These are phyloP conservation scores for Cyphellophora europaea DNA, from an alignment of 2,329 filamentous ascomycete species.

Conservation along the genomic window DNA sequence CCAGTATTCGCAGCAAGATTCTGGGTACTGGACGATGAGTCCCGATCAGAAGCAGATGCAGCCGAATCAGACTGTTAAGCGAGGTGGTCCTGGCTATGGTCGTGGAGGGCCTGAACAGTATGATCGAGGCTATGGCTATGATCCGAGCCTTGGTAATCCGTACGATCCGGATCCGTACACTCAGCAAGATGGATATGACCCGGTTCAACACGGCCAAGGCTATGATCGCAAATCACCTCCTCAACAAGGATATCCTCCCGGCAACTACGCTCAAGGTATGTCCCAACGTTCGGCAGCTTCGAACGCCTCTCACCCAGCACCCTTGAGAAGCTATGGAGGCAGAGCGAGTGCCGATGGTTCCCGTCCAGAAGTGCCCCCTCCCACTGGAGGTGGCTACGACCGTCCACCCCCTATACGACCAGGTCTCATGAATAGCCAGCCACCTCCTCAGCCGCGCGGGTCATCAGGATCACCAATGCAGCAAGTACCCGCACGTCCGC, in stretches of 20 bases:
- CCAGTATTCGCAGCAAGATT: too few relatives aligned
- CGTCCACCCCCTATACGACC: constrained; percentile 16
- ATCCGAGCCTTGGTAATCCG: constrained; percentile 6
- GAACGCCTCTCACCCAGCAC: constrained; percentile 5
- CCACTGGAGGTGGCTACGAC: constrained; percentile 1
- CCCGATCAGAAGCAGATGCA: not conserved
- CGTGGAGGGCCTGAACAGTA: constrained; percentile 9
- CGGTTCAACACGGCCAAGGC: not conserved
- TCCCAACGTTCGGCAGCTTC: constrained; percentile 16
- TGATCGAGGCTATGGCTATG: constrained; percentile 15
- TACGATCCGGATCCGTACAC: constrained; percentile 10
- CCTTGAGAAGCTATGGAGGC: not conserved
- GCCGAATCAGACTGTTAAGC: constrained; percentile 1
- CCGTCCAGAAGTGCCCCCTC: constrained; percentile 1
- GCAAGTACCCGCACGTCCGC: constrained; percentile 2
- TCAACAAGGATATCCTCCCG: constrained; percentile 8
- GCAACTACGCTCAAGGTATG: constrained; percentile 14
- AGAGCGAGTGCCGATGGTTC: not conserved
- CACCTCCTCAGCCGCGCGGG: not conserved
- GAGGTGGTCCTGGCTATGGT: constrained; percentile 1
- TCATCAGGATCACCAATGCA: constrained; percentile 2
- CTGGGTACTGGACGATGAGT: too few relatives aligned
- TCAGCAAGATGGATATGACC: not conserved
- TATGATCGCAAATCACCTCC: constrained; percentile 12
- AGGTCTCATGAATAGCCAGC: constrained; percentile 9